Percentiles rank a stretch among this genome's conserved stretches.
Evolutionary conservation across 139 green algal species (phyloP).

Genomic region (Picochlorum sp.): DNA sequence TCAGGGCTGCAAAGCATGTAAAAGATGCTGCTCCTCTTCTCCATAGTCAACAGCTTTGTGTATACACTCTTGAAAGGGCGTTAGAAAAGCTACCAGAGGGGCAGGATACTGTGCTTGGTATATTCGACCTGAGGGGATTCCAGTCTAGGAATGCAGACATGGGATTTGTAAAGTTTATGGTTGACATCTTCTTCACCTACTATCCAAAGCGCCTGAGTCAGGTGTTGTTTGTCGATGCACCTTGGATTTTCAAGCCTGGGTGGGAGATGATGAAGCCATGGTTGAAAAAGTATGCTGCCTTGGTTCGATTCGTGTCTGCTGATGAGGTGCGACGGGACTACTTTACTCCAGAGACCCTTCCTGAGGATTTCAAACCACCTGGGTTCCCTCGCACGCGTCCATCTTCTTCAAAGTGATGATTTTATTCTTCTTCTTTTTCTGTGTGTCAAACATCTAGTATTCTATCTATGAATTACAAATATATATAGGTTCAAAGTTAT

Average conservation of each 20-base stretch:
- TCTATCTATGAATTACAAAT: not conserved
- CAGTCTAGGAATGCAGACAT: slow-evolving; percentile 73
- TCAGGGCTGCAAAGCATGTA: slow-evolving; percentile 48
- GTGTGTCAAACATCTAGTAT: not conserved
- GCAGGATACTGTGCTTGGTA: slow-evolving; percentile 74
- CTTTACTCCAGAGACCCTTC: slow-evolving; percentile 59
- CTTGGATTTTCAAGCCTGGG: slow-evolving; percentile 81
- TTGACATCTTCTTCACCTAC: slow-evolving; percentile 92
- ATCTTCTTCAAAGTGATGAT: not conserved
- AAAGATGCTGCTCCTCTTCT: slow-evolving; percentile 44
- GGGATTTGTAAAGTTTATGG: slow-evolving; percentile 79
- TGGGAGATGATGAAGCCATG: slow-evolving; percentile 83
- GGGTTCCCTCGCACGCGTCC: slow-evolving; percentile 9
- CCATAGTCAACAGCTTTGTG: slow-evolving; percentile 63
- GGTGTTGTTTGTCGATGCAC: slow-evolving; percentile 88
- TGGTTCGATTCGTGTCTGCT: slow-evolving; percentile 64
- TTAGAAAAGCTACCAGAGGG: slow-evolving; percentile 36
- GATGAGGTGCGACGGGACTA: slow-evolving; percentile 58
- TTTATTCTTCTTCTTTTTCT: too few species aligned
- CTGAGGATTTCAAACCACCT: slow-evolving; percentile 39
- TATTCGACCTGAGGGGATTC: slow-evolving; percentile 90
- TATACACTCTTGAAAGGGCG: slow-evolving; percentile 59
- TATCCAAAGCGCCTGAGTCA: slow-evolving; percentile 85
- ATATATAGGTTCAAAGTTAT: slow-evolving; percentile 24
- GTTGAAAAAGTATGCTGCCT: slow-evolving; percentile 64